Percentiles rank a stretch among this genome's conserved stretches.
These are phyloP conservation scores for Rhizomucor miehei DNA, from an alignment of 371 early-diverging fungal species.

Conservation along the genomic window DNA sequence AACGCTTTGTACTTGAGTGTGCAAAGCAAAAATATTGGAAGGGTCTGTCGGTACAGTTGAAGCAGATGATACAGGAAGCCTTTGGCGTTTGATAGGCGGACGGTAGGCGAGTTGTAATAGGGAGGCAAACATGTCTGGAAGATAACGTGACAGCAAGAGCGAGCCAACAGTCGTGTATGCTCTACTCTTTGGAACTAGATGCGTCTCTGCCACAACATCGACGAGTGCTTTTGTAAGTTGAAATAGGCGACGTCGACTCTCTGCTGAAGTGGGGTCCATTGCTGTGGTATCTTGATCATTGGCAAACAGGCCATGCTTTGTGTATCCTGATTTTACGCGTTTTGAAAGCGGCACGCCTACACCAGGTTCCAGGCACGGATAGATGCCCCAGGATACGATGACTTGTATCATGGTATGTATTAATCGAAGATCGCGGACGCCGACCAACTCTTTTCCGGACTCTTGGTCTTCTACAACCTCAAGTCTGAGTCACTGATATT, in stretches of 20 bases:
- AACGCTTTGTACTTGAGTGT: conserved; percentile 1
- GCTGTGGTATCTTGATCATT: conserved; percentile 10
- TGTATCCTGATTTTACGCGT: conserved; percentile 53
- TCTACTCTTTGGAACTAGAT: conserved; percentile 21
- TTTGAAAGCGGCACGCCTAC: conserved; percentile 66
- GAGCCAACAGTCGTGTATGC: conserved; percentile 59
- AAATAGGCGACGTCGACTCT: conserved; percentile 7
- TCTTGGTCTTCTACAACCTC: conserved; percentile 4
- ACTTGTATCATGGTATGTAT: conserved; percentile 66
- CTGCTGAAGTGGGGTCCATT: not conserved
- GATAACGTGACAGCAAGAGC: conserved; percentile 49
- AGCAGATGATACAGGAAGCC: not conserved
- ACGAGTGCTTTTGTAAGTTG: conserved; percentile 15
- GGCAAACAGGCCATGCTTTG: conserved; percentile 30
- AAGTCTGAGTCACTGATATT: not conserved
- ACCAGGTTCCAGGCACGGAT: conserved; percentile 64
- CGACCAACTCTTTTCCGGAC: conserved; percentile 45
- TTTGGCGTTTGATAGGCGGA: conserved; percentile 36
- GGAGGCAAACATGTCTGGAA: conserved; percentile 66
- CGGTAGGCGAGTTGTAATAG: conserved; percentile 68
- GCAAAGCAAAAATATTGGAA: conserved; percentile 5
- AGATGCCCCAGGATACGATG: conserved; percentile 66
- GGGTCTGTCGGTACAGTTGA: conserved; percentile 19
- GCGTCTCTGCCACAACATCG: conserved; percentile 23
- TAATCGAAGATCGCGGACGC: conserved; percentile 61